Evolutionary conservation across 129 eudicot genomes (phyloP).

Genomic region (Dittrichia graveolens): DNA sequence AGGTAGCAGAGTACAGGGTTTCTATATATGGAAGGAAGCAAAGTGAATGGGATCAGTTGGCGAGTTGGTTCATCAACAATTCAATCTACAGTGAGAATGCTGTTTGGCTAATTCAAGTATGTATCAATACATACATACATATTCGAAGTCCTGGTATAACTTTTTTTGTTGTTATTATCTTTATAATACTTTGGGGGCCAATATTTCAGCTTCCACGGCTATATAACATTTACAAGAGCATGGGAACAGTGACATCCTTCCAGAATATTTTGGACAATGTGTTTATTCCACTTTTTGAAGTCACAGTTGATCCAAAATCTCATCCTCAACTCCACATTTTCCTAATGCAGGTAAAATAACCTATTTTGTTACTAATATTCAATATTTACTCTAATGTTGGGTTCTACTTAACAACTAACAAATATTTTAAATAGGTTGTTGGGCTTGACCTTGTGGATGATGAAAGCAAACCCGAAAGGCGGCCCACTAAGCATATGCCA

Average conservation of each 20-base stretch:
- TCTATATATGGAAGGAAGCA: slow-evolving; percentile 82
- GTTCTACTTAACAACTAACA: background rate
- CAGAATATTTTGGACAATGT: slow-evolving; percentile 66
- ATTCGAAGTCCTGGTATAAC: background rate
- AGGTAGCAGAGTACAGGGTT: slow-evolving; percentile 75
- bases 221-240: slow-evolving; percentile 61
- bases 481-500: slow-evolving; percentile 82
- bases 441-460: slow-evolving; percentile 78
- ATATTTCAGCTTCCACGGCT: slow-evolving; percentile 59
- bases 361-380: background rate
- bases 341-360: slow-evolving; percentile 54
- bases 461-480: slow-evolving; percentile 74
- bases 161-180: background rate
- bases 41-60: slow-evolving; percentile 80
- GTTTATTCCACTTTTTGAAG: slow-evolving; percentile 71
- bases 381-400: background rate
- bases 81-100: slow-evolving; percentile 64
- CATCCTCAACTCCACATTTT: slow-evolving; percentile 71
- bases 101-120: slow-evolving; percentile 80
- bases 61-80: slow-evolving; percentile 78
- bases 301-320: slow-evolving; percentile 59
- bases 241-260: slow-evolving; percentile 72
- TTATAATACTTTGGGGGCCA: background rate
- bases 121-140: background rate
- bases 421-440: slow-evolving; percentile 50